Evolutionary conservation across 441 rosid genomes (phyloP).

Genomic region (Gossypium aridum): DNA sequence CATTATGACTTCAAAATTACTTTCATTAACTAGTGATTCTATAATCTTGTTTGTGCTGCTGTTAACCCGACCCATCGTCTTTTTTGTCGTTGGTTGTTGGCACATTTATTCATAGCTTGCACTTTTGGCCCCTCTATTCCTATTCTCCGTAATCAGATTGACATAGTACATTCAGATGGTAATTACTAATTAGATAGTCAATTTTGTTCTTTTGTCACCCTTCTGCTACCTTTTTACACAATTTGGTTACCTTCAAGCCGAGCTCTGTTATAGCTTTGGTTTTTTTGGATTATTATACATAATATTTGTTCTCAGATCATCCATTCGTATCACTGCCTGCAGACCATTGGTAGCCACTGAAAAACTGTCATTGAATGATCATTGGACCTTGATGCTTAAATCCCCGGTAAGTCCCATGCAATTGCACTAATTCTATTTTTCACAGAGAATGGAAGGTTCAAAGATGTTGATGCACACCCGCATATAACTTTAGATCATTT

Average conservation of each 20-base stretch:
- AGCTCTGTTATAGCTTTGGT: neutral
- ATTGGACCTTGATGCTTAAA: constrained; percentile 17
- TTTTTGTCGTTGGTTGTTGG: neutral
- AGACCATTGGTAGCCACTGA: constrained; percentile 41
- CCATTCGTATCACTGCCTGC: constrained; percentile 14
- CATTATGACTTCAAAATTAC: neutral
- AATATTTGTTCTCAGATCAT: neutral
- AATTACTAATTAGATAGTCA: neutral
- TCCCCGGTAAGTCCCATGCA: constrained; percentile 19
- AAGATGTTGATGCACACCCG: neutral
- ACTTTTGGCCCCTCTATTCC: neutral
- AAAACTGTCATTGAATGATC: constrained; percentile 10
- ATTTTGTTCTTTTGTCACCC: neutral
- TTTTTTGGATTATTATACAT: neutral
- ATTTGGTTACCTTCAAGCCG: neutral
- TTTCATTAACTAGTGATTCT: neutral
- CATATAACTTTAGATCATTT: neutral
- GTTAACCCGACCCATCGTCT: neutral
- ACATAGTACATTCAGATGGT: neutral
- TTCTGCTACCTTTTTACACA: neutral
- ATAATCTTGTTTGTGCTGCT: neutral
- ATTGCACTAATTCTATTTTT: neutral
- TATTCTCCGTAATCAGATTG: neutral
- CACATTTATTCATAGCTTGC: neutral
- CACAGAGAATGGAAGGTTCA: neutral